Conservation (phyloP, 345 rosid species). For the Lagerstroemia speciosa region DNA sequence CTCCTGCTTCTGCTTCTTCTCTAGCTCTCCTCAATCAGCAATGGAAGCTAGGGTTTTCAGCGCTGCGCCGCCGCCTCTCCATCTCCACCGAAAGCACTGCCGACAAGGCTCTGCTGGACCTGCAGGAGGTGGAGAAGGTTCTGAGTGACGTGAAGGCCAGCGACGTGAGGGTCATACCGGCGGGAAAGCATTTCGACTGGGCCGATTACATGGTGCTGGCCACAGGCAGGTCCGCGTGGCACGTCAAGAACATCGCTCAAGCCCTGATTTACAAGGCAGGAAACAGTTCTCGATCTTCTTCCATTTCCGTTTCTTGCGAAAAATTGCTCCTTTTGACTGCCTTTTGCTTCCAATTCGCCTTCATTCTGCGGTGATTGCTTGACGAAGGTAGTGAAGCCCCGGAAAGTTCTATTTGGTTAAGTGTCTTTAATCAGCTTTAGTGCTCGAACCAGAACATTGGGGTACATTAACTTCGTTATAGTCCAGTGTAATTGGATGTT, state of each 20-base stretch:
- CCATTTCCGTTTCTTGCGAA: neutral
- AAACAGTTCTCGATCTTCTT: neutral
- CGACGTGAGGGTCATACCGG: slow-evolving; percentile 63
- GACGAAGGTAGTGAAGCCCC: too few relatives aligned
- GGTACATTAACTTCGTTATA: neutral
- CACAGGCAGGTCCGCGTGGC: slow-evolving; percentile 89
- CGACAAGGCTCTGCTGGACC: slow-evolving; percentile 28
- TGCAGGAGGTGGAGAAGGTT: slow-evolving; percentile 64
- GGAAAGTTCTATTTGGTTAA: too few relatives aligned
- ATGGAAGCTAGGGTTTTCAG: slow-evolving; percentile 26
- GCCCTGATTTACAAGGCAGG: slow-evolving; percentile 62
- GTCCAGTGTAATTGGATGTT: neutral
- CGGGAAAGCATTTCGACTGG: slow-evolving; percentile 42
- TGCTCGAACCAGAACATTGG: too few relatives aligned
- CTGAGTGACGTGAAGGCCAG: slow-evolving; percentile 73
- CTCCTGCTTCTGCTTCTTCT: slow-evolving; percentile 1
- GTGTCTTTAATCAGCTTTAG: too few relatives aligned
- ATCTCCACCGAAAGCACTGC: slow-evolving; percentile 13
- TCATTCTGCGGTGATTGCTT: too few relatives aligned
- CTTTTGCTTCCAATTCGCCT: neutral
- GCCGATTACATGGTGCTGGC: slow-evolving; percentile 74
- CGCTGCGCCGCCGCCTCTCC: slow-evolving; percentile 6
- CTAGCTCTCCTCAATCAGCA: slow-evolving; percentile 9
- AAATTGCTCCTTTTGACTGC: neutral
- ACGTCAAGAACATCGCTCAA: slow-evolving; percentile 77